A percentile compares a stretch with the other conserved stretches of the same genome.
Conservation (phyloP, 495 filamentous ascomycete genomes). For the Bathelium albidoporum region DNA sequence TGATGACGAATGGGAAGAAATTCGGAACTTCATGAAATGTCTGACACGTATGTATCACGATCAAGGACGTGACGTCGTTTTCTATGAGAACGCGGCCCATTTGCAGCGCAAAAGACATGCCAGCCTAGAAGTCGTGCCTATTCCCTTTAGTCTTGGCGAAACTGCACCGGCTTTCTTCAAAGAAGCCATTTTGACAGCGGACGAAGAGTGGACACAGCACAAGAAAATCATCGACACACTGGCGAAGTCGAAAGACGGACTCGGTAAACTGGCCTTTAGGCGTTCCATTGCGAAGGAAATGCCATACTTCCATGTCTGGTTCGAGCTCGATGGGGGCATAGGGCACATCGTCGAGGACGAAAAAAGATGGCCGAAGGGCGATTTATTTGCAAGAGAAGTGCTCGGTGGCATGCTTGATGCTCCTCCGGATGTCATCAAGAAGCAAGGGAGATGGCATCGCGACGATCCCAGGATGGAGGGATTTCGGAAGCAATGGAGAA, state of each 20-base stretch:
- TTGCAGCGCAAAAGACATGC: constrained; percentile 74
- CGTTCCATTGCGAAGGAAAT: constrained; percentile 83
- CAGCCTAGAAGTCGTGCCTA: constrained; percentile 72
- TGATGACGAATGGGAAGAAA: constrained; percentile 98
- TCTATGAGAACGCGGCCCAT: constrained; percentile 92
- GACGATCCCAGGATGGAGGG: constrained; percentile 63
- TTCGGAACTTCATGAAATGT: constrained; percentile 98
- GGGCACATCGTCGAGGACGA: constrained; percentile 89
- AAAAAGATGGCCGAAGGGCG: constrained; percentile 79
- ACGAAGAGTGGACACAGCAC: constrained; percentile 93
- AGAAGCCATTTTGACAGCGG: constrained; percentile 78
- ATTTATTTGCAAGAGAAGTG: constrained; percentile 86
- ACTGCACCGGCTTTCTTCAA: constrained; percentile 91
- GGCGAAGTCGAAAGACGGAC: constrained; percentile 41
- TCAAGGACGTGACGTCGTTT: constrained; percentile 81
- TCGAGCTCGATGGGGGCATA: constrained; percentile 80
- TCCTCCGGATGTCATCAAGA: constrained; percentile 75
- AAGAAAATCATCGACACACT: constrained; percentile 88
- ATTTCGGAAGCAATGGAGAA: constrained; percentile 77
- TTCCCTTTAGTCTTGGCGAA: constrained; percentile 78
- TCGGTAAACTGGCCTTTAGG: constrained; percentile 76
- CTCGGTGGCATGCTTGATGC: constrained; percentile 88
- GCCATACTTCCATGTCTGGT: constrained; percentile 99
- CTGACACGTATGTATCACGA: constrained; percentile 87
- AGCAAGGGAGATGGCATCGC: constrained; percentile 79